Evolutionary conservation across 257 asterid genomes (phyloP), one percentile per base, ranked within the genome.

Genomic region (Galeopsis tetrahit): DNA sequence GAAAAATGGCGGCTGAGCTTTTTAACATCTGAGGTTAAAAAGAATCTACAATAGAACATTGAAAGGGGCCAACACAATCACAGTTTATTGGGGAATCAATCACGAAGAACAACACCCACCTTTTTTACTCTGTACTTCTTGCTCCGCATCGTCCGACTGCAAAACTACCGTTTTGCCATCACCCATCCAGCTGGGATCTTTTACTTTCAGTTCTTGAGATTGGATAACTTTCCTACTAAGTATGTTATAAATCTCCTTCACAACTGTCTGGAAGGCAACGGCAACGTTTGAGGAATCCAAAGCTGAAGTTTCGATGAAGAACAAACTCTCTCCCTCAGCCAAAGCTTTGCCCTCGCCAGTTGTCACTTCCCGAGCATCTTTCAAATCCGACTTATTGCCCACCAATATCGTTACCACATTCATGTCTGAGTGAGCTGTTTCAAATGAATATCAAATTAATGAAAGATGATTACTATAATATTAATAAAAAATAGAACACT

Each of bases 361-460:
- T 31, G 88, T 80, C 58, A 93, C 98, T 82, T 93, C 98, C 62
- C 98, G 91, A 7, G 90, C 92, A 70, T 91, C 98, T 83, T 87
- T 88, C 46, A 93, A 85, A 77, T 93, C 98, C 0, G 97, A 84
- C 77, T 93, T 93, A 77, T 93, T 93, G 63, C 98, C 98, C 76
- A 93, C 96, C 63, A 93, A 83, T 78, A 91, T 91, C 1, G 98
- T 89, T 1, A 93, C 98, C 40, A 93, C 96, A 21, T 91, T 93
- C 98, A 93, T 93, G 83, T 93, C 98, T 0, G 97, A 91, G 81
- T 93, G 94, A 68, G 90, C 98, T 93, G 97, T 83, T 72, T 35
- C 67, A 43, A 79, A n/a, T 5, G 58, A 53, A 66, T 21, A 21
- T 21, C 28, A 21, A 21, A 21, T 21, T 21, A 21, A 21, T 21